phyloP scores from a whole-genome alignment of 2,329 filamentous ascomycete species.

The Coniochaeta sp. region DNA sequence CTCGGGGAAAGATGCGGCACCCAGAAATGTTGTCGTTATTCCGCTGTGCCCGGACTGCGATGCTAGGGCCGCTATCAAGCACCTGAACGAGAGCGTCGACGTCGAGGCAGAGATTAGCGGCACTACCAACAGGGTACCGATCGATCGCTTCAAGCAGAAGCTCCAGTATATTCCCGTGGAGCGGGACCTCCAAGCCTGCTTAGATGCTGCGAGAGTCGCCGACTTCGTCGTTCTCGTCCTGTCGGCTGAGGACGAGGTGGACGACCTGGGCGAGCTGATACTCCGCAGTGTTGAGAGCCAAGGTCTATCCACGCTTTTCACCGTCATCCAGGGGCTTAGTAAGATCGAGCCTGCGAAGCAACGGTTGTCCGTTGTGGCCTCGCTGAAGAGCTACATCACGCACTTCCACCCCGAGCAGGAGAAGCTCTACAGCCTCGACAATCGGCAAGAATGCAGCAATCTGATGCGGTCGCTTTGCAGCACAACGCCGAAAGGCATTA shows the following conservation, averaged over 20 bases:
- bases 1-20: slow-evolving; percentile 75
- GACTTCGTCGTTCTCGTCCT: slow-evolving; percentile 88
- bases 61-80: slow-evolving; percentile 55
- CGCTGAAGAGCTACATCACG: slow-evolving; percentile 84
- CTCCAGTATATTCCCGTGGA: slow-evolving; percentile 74
- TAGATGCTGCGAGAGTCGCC: slow-evolving; percentile 81
- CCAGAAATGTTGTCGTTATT: slow-evolving; percentile 80
- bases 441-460: slow-evolving; percentile 83
- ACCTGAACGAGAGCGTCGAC: slow-evolving; percentile 73
- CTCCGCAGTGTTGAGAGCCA: slow-evolving; percentile 85
- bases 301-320: slow-evolving; percentile 87
- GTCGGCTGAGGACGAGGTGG: slow-evolving; percentile 76
- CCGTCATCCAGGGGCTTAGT: slow-evolving; percentile 73
- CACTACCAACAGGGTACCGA: slow-evolving; percentile 54
- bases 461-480: slow-evolving; percentile 86
- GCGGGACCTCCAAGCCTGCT: slow-evolving; percentile 64
- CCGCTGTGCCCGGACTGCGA: slow-evolving; percentile 72
- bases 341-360: slow-evolving; percentile 73
- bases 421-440: slow-evolving; percentile 84
- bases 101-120: slow-evolving; percentile 58
- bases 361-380: slow-evolving; percentile 66
- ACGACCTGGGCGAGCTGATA: slow-evolving; percentile 76
- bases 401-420: slow-evolving; percentile 93
- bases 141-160: slow-evolving; percentile 94
- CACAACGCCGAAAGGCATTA: slow-evolving; percentile 85